These are phyloP conservation scores for Calonectria pauciramosa DNA, from an alignment of 2,329 filamentous ascomycete species.

Conservation along the genomic window DNA sequence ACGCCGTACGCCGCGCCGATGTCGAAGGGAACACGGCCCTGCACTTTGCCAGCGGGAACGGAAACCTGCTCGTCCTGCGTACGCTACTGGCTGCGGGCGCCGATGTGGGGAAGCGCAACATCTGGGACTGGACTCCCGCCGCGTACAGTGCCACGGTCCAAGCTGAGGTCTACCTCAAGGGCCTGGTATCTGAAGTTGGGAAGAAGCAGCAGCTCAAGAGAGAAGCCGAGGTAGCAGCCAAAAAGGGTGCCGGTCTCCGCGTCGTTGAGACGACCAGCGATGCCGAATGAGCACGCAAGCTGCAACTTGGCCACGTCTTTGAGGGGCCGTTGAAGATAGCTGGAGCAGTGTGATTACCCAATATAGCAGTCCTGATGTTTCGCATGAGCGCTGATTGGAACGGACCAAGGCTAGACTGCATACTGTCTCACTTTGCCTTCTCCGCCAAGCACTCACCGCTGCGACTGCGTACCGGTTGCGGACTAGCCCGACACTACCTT, in stretches of 20 bases:
- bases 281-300: constrained; percentile 39
- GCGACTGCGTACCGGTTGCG: not conserved
- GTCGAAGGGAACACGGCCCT: constrained; percentile 86
- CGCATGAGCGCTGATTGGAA: constrained; percentile 3
- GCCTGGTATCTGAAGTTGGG: constrained; percentile 79
- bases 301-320: not conserved
- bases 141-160: constrained; percentile 86
- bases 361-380: not conserved
- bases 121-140: constrained; percentile 86
- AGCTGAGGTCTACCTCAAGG: constrained; percentile 87
- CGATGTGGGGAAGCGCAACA: constrained; percentile 78
- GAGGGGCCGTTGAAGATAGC: not conserved
- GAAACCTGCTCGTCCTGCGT: constrained; percentile 82
- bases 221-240: constrained; percentile 54
- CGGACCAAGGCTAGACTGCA: not conserved
- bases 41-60: constrained; percentile 87
- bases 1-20: constrained; percentile 72
- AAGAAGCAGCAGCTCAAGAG: constrained; percentile 60
- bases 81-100: constrained; percentile 85
- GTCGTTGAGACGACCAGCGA: constrained; percentile 59
- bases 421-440: constrained; percentile 1
- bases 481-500: not conserved
- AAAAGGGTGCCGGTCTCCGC: constrained; percentile 59
- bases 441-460: not conserved
- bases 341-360: not conserved